Percentiles rank a stretch among this genome's conserved stretches.
phyloP scores from a whole-genome alignment of 139 green algal genomes.

The Chlorella sorokiniana region DNA sequence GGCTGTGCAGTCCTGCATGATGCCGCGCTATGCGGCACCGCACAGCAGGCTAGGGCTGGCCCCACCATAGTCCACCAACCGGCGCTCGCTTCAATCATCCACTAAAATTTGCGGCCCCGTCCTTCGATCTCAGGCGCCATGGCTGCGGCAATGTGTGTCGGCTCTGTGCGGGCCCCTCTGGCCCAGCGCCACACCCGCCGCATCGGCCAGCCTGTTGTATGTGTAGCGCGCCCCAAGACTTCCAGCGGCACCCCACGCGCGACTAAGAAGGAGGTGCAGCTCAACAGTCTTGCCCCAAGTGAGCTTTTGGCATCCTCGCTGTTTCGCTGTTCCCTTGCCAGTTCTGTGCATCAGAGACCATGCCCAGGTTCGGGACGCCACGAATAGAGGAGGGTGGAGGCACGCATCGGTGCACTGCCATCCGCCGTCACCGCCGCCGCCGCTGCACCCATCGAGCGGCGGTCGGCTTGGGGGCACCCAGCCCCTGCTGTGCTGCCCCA shows the following conservation, averaged over 20 bases:
- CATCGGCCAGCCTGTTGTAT: neutral
- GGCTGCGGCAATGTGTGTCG: neutral
- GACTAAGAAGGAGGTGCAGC: slow-evolving; percentile 18
- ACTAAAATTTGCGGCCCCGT: too few species aligned
- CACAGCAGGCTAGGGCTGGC: too few species aligned
- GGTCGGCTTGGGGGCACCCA: neutral
- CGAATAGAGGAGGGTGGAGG: too few species aligned
- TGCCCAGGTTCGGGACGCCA: too few species aligned
- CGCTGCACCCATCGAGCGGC: neutral
- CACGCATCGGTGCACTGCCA: too few species aligned
- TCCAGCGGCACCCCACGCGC: neutral
- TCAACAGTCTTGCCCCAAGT: slow-evolving; percentile 12
- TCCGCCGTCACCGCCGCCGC: neutral
- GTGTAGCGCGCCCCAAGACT: neutral
- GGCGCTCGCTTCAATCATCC: too few species aligned
- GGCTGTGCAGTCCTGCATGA: too few species aligned
- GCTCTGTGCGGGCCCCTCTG: neutral
- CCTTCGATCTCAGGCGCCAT: neutral
- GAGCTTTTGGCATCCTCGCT: neutral
- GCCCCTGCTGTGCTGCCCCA: neutral
- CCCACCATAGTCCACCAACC: too few species aligned
- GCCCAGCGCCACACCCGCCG: neutral
- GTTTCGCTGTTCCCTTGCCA: neutral
- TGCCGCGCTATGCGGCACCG: too few species aligned
- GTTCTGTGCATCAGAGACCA: too few species aligned